Percentiles rank a stretch among this genome's conserved stretches.
Conservation (phyloP, 345 rosid genomes). For the Stellera chamaejasme region DNA sequence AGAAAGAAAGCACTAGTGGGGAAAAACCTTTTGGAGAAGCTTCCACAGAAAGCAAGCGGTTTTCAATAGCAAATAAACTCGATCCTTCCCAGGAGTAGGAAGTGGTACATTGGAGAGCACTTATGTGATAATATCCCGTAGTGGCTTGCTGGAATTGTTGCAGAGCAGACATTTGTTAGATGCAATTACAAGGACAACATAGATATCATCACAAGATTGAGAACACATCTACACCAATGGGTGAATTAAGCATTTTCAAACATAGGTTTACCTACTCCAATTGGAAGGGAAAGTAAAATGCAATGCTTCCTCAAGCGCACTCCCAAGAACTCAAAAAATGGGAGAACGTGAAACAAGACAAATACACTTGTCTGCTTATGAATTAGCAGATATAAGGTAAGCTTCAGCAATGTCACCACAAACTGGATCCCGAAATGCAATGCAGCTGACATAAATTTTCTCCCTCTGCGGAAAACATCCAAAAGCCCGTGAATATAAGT, state of each 20-base stretch:
- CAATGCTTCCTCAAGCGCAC: slow-evolving; percentile 77
- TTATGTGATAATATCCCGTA: slow-evolving; percentile 78
- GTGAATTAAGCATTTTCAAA: not conserved
- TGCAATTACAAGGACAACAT: slow-evolving; percentile 8
- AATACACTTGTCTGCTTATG: slow-evolving; percentile 91
- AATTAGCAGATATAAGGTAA: slow-evolving; percentile 66
- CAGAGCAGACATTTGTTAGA: slow-evolving; percentile 25
- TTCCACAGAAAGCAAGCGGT: slow-evolving; percentile 74
- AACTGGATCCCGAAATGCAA: slow-evolving; percentile 92
- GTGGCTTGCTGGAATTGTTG: slow-evolving; percentile 74
- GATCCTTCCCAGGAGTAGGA: slow-evolving; percentile 91
- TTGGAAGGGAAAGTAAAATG: slow-evolving; percentile 71
- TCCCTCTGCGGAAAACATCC: slow-evolving; percentile 57
- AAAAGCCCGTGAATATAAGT: not conserved
- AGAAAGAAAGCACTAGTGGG: slow-evolving; percentile 67
- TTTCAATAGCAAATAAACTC: slow-evolving; percentile 88
- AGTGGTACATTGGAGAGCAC: slow-evolving; percentile 79
- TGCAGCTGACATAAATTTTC: slow-evolving; percentile 95
- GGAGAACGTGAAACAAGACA: slow-evolving; percentile 90
- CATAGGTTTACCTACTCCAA: slow-evolving; percentile 68
- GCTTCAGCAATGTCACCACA: slow-evolving; percentile 94
- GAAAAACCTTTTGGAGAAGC: slow-evolving; percentile 91
- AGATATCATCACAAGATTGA: not conserved
- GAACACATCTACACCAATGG: not conserved
- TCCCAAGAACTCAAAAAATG: slow-evolving; percentile 63